Conservation (phyloP, 2,329 filamentous ascomycete species). For the Fusarium humuli region DNA sequence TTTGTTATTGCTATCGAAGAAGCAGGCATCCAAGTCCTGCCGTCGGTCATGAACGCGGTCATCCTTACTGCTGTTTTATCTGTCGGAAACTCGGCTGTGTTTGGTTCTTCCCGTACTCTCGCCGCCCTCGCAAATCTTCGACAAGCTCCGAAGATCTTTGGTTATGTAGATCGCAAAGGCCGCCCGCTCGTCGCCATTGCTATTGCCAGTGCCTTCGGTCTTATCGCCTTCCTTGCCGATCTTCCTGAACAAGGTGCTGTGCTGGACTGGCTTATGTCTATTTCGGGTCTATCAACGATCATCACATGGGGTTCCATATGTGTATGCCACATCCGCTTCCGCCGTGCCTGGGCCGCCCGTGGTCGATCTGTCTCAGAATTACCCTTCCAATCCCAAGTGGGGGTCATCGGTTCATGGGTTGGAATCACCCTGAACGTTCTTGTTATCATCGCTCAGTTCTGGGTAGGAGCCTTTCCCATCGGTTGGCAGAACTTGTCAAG, state of each 20-base stretch:
- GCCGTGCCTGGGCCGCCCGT: constrained; percentile 77
- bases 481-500: constrained; percentile 61
- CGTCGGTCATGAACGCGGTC: constrained; percentile 93
- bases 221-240: constrained; percentile 82
- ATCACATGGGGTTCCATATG: constrained; percentile 90
- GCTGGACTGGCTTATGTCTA: constrained; percentile 83
- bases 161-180: constrained; percentile 85
- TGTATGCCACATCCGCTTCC: constrained; percentile 92
- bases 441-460: constrained; percentile 87
- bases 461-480: constrained; percentile 84
- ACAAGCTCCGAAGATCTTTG: constrained; percentile 81
- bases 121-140: constrained; percentile 89
- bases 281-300: constrained; percentile 78
- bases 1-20: constrained; percentile 94
- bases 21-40: constrained; percentile 82
- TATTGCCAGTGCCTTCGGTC: constrained; percentile 74
- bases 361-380: constrained; percentile 80
- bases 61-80: constrained; percentile 91
- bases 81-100: constrained; percentile 91
- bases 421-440: constrained; percentile 81
- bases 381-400: constrained; percentile 83
- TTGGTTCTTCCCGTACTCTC: constrained; percentile 89
- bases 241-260: constrained; percentile 68
- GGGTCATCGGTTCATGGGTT: constrained; percentile 82
- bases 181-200: constrained; percentile 81